These are phyloP conservation scores for Penicillium lividum DNA, from an alignment of 495 filamentous ascomycete species.

Conservation along the genomic window DNA sequence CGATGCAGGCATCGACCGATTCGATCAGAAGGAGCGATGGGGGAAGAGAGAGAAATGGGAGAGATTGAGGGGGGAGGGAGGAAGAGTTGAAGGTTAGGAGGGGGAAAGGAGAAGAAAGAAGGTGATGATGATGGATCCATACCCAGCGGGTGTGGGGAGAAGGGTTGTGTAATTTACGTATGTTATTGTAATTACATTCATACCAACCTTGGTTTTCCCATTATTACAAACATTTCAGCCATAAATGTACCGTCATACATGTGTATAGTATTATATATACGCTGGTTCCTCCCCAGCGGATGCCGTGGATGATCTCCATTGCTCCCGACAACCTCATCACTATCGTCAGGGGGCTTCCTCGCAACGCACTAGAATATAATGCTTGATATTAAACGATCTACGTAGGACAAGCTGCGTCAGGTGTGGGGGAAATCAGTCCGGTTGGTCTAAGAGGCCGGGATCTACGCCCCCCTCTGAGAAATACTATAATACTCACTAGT, in stretches of 20 bases:
- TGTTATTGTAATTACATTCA: slow-evolving; percentile 7
- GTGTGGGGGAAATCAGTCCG: neutral
- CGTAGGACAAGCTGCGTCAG: slow-evolving; percentile 9
- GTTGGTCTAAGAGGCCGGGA: slow-evolving; percentile 1
- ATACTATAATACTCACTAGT: slow-evolving; percentile 6
- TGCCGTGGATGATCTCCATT: slow-evolving; percentile 32
- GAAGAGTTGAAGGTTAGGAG: slow-evolving; percentile 16
- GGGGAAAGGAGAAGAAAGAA: slow-evolving; percentile 32
- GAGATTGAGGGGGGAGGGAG: slow-evolving; percentile 19
- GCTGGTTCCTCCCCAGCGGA: slow-evolving; percentile 8
- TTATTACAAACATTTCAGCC: neutral
- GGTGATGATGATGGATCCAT: slow-evolving; percentile 35
- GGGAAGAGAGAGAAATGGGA: slow-evolving; percentile 27
- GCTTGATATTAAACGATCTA: neutral
- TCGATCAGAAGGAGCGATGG: slow-evolving; percentile 42
- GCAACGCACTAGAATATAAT: neutral
- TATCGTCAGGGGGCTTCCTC: slow-evolving; percentile 15
- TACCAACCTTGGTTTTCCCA: slow-evolving; percentile 8
- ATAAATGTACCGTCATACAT: neutral
- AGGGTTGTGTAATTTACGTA: slow-evolving; percentile 5
- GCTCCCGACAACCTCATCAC: slow-evolving; percentile 23
- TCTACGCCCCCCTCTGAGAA: slow-evolving; percentile 5
- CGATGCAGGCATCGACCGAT: slow-evolving; percentile 33
- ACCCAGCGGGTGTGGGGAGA: slow-evolving; percentile 35
- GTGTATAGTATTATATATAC: neutral